These are phyloP conservation scores for Physcomitrellopsis africana DNA, from an alignment of 225 moss, liverwort and hornwort species.

Conservation along the genomic window DNA sequence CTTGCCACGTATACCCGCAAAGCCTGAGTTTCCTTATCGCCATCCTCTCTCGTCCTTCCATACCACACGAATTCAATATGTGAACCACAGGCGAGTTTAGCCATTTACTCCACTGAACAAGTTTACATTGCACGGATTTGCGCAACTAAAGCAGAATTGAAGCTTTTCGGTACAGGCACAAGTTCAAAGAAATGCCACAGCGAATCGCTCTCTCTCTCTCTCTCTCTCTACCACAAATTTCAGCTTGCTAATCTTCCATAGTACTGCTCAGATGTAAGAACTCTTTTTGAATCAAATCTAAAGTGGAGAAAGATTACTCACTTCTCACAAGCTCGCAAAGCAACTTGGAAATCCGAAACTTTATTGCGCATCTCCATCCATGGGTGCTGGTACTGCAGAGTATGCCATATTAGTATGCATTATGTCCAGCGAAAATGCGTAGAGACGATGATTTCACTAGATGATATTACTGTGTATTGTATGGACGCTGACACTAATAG, in stretches of 20 bases:
- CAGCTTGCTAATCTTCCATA: no score
- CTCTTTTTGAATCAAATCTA: neutral
- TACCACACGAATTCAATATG: conserved; percentile 23
- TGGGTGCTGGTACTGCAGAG: conserved; percentile 34
- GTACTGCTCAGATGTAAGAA: neutral
- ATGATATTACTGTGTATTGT: neutral
- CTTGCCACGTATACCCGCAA: conserved; percentile 59
- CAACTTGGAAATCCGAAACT: conserved; percentile 46
- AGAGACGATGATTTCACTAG: neutral
- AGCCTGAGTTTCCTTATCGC: conserved; percentile 55
- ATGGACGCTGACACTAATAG: no score
- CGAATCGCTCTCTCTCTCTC: no score
- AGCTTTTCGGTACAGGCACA: neutral
- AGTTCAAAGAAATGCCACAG: neutral
- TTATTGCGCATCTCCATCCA: conserved; percentile 30
- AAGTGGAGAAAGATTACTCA: conserved; percentile 24
- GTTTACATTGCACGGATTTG: neutral
- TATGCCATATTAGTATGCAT: no score
- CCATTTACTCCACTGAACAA: neutral
- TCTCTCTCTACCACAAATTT: no score
- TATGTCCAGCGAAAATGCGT: neutral
- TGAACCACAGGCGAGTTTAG: conserved; percentile 13
- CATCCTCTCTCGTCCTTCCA: conserved; percentile 69
- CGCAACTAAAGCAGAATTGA: neutral
- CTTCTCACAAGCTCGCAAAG: conserved; percentile 46